These are phyloP conservation scores for Leucogyrophana mollusca DNA, from an alignment of 768 basidiomycete species.

Conservation along the genomic window DNA sequence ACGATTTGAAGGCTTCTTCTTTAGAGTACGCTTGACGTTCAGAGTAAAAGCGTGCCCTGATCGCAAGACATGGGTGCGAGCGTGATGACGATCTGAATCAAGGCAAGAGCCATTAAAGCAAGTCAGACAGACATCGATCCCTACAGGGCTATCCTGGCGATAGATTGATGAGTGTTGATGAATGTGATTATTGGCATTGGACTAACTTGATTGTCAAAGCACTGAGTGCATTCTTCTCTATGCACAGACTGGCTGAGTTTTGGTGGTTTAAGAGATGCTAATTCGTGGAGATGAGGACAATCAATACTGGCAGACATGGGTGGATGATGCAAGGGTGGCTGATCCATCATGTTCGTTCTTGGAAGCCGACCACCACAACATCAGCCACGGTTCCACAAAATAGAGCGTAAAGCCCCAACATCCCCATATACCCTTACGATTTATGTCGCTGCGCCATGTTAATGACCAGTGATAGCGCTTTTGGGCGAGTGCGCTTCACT, in stretches of 20 bases:
- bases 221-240: conserved; percentile 95
- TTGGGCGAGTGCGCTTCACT: too few relatives aligned
- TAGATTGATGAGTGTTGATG: neutral
- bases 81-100: conserved; percentile 62
- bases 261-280: conserved; percentile 54
- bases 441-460: too few relatives aligned
- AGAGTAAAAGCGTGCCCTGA: conserved; percentile 74
- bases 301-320: conserved; percentile 13
- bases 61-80: conserved; percentile 67
- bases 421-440: too few relatives aligned
- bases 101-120: conserved; percentile 97
- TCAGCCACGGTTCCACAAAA: too few relatives aligned
- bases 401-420: too few relatives aligned
- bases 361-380: too few relatives aligned
- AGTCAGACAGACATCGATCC: conserved; percentile 84
- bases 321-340: too few relatives aligned
- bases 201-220: conserved; percentile 88
- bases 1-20: conserved; percentile 53
- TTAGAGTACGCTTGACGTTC: conserved; percentile 75
- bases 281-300: conserved; percentile 54
- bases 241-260: conserved; percentile 72
- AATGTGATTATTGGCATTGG: conserved; percentile 2
- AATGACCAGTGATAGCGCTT: too few relatives aligned
- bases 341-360: too few relatives aligned
- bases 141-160: conserved; percentile 65